These are phyloP conservation scores for Xylaria bambusicola DNA, from an alignment of 495 filamentous ascomycete genomes.

Conservation along the genomic window DNA sequence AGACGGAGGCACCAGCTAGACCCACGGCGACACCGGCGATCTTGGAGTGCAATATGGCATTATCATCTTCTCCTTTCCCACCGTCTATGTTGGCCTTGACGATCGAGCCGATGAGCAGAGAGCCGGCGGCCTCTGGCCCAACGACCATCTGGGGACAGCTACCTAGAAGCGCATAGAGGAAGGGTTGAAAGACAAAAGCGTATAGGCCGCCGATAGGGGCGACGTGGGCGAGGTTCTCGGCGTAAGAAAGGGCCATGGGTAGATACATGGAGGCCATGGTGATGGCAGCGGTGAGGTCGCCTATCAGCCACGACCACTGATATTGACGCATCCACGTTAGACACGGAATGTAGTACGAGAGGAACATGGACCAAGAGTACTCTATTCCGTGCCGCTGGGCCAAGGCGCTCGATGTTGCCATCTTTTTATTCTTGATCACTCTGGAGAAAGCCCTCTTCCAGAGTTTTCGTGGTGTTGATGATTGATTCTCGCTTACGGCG, in stretches of 20 bases:
- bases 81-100: constrained; percentile 74
- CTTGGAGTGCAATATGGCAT: constrained; percentile 69
- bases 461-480: constrained; percentile 24
- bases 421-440: constrained; percentile 56
- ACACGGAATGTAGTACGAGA: constrained; percentile 91
- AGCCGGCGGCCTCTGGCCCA: constrained; percentile 92
- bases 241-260: constrained; percentile 91
- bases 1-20: constrained; percentile 82
- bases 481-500: constrained; percentile 19
- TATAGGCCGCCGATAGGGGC: constrained; percentile 96
- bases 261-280: constrained; percentile 98
- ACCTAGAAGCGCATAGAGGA: constrained; percentile 86
- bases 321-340: constrained; percentile 89
- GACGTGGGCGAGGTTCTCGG: constrained; percentile 91
- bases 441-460: constrained; percentile 41
- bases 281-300: constrained; percentile 82
- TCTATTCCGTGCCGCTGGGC: constrained; percentile 62
- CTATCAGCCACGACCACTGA: constrained; percentile 73
- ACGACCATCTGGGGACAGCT: constrained; percentile 93
- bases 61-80: constrained; percentile 69
- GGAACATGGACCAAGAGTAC: constrained; percentile 66
- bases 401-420: constrained; percentile 62
- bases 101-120: constrained; percentile 83
- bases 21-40: constrained; percentile 89
- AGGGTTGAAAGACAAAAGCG: constrained; percentile 86